These are phyloP conservation scores for Vaccinium myrtillus DNA, from an alignment of 148 eudicot genomes.

Conservation along the genomic window DNA sequence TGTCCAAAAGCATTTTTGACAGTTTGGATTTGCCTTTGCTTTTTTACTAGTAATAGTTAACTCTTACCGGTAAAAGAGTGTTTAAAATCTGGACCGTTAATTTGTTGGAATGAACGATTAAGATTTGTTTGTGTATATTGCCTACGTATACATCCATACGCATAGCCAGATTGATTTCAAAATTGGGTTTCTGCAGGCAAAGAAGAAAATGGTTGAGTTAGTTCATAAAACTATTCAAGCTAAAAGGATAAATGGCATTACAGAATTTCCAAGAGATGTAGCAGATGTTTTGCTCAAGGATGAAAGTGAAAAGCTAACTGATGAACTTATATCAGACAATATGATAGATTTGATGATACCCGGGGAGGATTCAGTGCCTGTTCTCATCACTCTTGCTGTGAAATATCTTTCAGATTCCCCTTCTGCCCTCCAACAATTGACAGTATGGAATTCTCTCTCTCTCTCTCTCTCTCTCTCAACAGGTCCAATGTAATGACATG, in stretches of 20 bases:
- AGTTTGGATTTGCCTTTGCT: too few relatives aligned
- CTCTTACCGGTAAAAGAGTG: too few relatives aligned
- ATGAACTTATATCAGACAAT: conserved; percentile 75
- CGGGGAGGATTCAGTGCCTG: conserved; percentile 91
- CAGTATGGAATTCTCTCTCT: conserved; percentile 30
- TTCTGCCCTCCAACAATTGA: conserved; percentile 58
- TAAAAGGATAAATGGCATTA: conserved; percentile 33
- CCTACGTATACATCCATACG: too few relatives aligned
- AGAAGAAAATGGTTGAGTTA: conserved; percentile 73
- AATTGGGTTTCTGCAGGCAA: conserved; percentile 48
- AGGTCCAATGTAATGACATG: too few relatives aligned
- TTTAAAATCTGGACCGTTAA: too few relatives aligned
- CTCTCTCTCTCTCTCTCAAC: neutral
- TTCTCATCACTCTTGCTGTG: conserved; percentile 75
- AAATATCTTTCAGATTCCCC: conserved; percentile 86
- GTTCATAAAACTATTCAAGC: conserved; percentile 55
- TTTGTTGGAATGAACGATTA: too few relatives aligned
- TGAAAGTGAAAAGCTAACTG: conserved; percentile 62
- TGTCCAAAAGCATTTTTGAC: too few relatives aligned
- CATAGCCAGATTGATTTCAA: neutral
- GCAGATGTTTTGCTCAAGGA: conserved; percentile 67
- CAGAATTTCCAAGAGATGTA: conserved; percentile 51
- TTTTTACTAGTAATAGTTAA: too few relatives aligned
- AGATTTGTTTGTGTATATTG: neutral
- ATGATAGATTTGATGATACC: conserved; percentile 97